Conservation (phyloP, 2,329 filamentous ascomycete species). For the Cladosporium sp. region DNA sequence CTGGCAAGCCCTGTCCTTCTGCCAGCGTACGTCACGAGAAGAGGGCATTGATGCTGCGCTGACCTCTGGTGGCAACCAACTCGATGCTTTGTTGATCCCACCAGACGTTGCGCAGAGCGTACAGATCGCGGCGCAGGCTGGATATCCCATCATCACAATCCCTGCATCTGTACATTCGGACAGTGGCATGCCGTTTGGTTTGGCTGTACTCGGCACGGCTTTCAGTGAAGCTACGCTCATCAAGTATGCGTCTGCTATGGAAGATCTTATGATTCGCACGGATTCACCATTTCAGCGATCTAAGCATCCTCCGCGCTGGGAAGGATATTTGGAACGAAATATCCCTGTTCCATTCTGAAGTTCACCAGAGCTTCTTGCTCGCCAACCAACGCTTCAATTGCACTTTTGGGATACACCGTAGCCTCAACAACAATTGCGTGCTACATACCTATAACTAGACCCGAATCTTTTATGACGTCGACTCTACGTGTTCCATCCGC, state of each 20-base stretch:
- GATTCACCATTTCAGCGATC: conserved; percentile 23
- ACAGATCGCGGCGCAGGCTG: conserved; percentile 69
- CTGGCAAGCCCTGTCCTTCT: conserved; percentile 60
- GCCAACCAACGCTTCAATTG: no score
- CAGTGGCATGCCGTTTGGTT: conserved; percentile 42
- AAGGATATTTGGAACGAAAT: conserved; percentile 35
- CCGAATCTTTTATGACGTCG: no score
- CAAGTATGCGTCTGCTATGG: conserved; percentile 40
- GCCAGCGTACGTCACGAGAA: conserved; percentile 53
- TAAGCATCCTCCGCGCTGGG: conserved; percentile 35
- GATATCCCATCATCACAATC: conserved; percentile 67
- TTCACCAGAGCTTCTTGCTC: no score
- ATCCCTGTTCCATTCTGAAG: conserved; percentile 24
- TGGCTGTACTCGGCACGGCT: conserved; percentile 35
- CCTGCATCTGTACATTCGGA: conserved; percentile 54
- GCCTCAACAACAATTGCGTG: no score
- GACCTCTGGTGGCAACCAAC: conserved; percentile 32
- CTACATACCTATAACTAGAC: no score
- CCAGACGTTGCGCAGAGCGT: conserved; percentile 63
- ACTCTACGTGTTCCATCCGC: conserved; percentile 1
- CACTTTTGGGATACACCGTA: no score
- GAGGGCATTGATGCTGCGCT: conserved; percentile 68
- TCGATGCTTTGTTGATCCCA: conserved; percentile 64
- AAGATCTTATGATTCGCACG: conserved; percentile 32
- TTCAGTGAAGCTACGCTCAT: conserved; percentile 30